Conservation (phyloP, 1,284 basidiomycete genomes). For the Exobasidium rhododendri region DNA sequence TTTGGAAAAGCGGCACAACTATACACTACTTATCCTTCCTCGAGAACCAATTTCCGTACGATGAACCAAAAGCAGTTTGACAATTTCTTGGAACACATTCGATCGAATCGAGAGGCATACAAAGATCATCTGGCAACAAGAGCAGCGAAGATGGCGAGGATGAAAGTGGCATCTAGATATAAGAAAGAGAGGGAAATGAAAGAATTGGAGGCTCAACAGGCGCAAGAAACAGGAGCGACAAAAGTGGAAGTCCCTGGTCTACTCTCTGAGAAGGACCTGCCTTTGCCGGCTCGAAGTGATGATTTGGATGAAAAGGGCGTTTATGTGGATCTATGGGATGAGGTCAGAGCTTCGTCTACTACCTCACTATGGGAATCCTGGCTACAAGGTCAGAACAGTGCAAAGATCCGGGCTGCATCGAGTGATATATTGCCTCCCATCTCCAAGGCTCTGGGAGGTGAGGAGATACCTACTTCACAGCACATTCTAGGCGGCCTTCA, state of each 20-base stretch:
- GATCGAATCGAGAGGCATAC: neutral
- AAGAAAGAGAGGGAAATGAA: neutral
- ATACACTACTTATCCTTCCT: neutral
- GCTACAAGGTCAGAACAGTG: neutral
- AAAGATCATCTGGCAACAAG: neutral
- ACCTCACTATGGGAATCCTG: neutral
- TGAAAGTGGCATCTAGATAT: neutral
- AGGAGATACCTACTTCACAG: neutral
- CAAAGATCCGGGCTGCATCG: neutral
- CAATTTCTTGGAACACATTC: constrained; percentile 10
- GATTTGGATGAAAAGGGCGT: neutral
- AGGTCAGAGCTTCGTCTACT: neutral
- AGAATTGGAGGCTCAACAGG: neutral
- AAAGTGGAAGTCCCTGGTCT: neutral
- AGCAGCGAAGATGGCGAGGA: constrained; percentile 2
- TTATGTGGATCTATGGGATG: neutral
- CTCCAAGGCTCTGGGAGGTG: neutral
- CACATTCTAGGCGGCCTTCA: constrained; percentile 46
- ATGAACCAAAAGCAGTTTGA: constrained; percentile 10
- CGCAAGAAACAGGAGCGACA: constrained; percentile 6
- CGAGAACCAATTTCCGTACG: neutral
- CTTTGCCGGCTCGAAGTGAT: neutral
- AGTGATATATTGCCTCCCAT: neutral
- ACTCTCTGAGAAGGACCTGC: neutral
- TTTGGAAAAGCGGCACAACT: neutral